These are phyloP conservation scores for Fusarium falciforme DNA, from an alignment of 2,329 filamentous ascomycete genomes.

Conservation along the genomic window DNA sequence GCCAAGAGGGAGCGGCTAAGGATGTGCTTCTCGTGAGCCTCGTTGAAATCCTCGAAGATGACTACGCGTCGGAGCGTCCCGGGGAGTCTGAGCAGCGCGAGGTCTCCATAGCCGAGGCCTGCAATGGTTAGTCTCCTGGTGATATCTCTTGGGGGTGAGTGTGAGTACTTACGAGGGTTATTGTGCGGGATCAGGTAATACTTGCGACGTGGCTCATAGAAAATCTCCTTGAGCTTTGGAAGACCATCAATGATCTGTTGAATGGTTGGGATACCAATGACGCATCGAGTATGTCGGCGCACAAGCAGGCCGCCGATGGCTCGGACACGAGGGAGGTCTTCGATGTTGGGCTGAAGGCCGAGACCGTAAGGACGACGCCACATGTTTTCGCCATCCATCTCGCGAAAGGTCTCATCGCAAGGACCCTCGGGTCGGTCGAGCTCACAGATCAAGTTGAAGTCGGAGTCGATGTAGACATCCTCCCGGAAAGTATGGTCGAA, in stretches of 20 bases:
- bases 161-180: background rate
- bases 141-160: background rate
- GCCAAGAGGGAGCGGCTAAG: background rate
- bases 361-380: background rate
- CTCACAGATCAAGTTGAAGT: background rate
- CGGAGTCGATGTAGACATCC: background rate
- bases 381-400: background rate
- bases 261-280: background rate
- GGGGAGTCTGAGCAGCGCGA: background rate
- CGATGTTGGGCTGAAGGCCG: background rate
- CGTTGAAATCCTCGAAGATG: slow-evolving; percentile 8
- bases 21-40: background rate
- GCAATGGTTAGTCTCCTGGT: background rate
- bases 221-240: background rate
- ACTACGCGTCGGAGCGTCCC: background rate
- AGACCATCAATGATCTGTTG: background rate
- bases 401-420: background rate
- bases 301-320: slow-evolving; percentile 1
- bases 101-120: background rate
- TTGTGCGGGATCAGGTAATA: background rate
- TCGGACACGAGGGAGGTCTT: background rate
- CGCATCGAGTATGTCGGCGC: background rate
- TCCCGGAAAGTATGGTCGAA: background rate
- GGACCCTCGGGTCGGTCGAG: background rate
- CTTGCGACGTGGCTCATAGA: slow-evolving; percentile 3